phyloP scores from a whole-genome alignment of 2,329 filamentous ascomycete genomes.

The Eutypella sp. region DNA sequence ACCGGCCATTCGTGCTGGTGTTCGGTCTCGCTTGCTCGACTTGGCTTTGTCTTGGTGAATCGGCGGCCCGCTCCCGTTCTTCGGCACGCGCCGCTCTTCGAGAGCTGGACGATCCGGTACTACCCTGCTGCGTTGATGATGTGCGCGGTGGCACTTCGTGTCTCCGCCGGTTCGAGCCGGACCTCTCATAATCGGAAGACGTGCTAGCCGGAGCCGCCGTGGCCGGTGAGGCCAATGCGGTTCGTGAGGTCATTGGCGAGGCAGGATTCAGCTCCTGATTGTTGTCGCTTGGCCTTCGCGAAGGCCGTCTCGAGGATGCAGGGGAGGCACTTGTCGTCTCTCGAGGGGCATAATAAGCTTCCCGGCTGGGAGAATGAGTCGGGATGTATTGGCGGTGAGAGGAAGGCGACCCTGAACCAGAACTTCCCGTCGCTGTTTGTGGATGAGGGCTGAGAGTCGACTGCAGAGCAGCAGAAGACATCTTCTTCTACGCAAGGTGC shows the following conservation, averaged over 20 bases:
- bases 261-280: slow-evolving; percentile 29
- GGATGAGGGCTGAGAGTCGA: slow-evolving; percentile 24
- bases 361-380: slow-evolving; percentile 47
- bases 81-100: slow-evolving; percentile 40
- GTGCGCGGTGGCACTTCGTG: slow-evolving; percentile 72
- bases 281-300: slow-evolving; percentile 48
- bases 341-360: slow-evolving; percentile 52
- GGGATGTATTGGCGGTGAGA: slow-evolving; percentile 49
- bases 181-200: slow-evolving; percentile 37
- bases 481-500: slow-evolving; percentile 42
- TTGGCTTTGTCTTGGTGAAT: slow-evolving; percentile 37
- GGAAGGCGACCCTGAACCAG: slow-evolving; percentile 41
- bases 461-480: slow-evolving; percentile 62
- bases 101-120: slow-evolving; percentile 31
- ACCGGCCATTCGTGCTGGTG: slow-evolving; percentile 31
- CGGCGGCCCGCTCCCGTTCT: slow-evolving; percentile 38
- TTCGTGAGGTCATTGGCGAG: slow-evolving; percentile 44
- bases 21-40: slow-evolving; percentile 31
- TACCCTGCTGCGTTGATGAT: slow-evolving; percentile 62
- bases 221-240: slow-evolving; percentile 38
- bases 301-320: slow-evolving; percentile 48
- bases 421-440: neutral
- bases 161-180: slow-evolving; percentile 47
- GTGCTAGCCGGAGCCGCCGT: slow-evolving; percentile 29
- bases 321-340: slow-evolving; percentile 43